Evolutionary conservation across 768 basidiomycete species (phyloP).

Genomic region (Trametes villosa): DNA sequence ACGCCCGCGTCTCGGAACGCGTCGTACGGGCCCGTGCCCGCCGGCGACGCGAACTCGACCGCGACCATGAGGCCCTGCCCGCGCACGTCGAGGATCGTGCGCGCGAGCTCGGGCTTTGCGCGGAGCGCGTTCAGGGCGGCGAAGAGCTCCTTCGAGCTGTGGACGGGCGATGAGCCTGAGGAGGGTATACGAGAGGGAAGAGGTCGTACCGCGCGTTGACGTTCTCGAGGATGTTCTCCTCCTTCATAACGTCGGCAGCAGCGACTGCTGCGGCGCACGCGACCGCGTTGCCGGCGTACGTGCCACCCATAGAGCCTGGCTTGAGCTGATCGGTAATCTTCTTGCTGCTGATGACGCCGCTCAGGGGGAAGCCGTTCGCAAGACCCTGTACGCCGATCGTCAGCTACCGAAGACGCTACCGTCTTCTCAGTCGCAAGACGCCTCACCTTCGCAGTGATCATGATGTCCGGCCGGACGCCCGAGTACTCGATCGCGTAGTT

Average conservation of each 20-base stretch:
- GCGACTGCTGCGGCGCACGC: constrained; percentile 91
- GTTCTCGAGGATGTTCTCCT: constrained; percentile 84
- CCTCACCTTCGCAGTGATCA: constrained; percentile 84
- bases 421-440: too few species aligned
- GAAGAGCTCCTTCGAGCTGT: constrained; percentile 76
- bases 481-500: constrained; percentile 84
- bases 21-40: constrained; percentile 54
- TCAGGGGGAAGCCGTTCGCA: constrained; percentile 93
- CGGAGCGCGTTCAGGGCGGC: constrained; percentile 59
- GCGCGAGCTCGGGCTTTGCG: constrained; percentile 51
- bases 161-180: background rate
- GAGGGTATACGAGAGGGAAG: background rate
- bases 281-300: constrained; percentile 92
- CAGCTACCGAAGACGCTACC: too few species aligned
- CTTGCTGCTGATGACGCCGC: constrained; percentile 79
- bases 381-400: constrained; percentile 65
- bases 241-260: constrained; percentile 72
- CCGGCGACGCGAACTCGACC: constrained; percentile 73
- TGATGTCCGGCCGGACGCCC: constrained; percentile 84
- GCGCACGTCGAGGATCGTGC: constrained; percentile 82
- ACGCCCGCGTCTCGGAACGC: constrained; percentile 41
- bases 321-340: constrained; percentile 79
- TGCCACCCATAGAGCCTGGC: constrained; percentile 88
- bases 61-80: constrained; percentile 91
- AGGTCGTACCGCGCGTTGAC: constrained; percentile 64